Evolutionary conservation across 768 basidiomycete genomes (phyloP).

Genomic region (Pisolithus microcarpus): DNA sequence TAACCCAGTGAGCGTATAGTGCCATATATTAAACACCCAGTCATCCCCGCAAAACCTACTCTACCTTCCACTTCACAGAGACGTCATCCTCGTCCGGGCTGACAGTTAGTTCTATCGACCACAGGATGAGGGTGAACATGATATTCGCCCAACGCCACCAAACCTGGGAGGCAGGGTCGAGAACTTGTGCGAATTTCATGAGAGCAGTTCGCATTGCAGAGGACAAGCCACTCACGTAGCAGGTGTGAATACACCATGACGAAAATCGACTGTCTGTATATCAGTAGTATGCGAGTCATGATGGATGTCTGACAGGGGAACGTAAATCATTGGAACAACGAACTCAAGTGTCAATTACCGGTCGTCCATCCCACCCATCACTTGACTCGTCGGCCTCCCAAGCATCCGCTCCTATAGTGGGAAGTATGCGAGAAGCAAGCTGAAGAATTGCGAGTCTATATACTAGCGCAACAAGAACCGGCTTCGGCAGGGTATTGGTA

Average conservation of each 20-base stretch:
- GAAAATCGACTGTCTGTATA: conserved; percentile 80
- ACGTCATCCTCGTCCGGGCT: conserved; percentile 66
- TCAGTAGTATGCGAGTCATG: conserved; percentile 65
- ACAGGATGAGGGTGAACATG: conserved; percentile 76
- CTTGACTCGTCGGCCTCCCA: conserved; percentile 68
- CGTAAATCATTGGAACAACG: conserved; percentile 5
- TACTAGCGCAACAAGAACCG: conserved; percentile 68
- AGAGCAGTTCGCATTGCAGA: not conserved
- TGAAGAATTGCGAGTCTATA: conserved; percentile 80
- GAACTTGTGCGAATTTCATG: conserved; percentile 39
- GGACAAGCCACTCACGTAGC: conserved; percentile 47
- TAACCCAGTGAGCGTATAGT: conserved; percentile 7
- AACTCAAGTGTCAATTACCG: conserved; percentile 35
- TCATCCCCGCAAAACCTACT: conserved; percentile 24
- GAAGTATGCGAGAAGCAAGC: conserved; percentile 73
- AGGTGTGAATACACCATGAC: conserved; percentile 85
- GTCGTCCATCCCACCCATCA: conserved; percentile 62
- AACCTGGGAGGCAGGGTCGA: conserved; percentile 85
- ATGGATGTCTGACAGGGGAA: conserved; percentile 54
- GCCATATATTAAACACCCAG: not conserved
- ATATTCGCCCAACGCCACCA: conserved; percentile 94
- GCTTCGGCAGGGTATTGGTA: conserved; percentile 79
- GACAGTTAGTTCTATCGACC: conserved; percentile 77
- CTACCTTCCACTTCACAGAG: conserved; percentile 74
- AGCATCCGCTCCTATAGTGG: conserved; percentile 74